phyloP scores from a whole-genome alignment of 495 filamentous ascomycete species.

The Thozetella sp. region DNA sequence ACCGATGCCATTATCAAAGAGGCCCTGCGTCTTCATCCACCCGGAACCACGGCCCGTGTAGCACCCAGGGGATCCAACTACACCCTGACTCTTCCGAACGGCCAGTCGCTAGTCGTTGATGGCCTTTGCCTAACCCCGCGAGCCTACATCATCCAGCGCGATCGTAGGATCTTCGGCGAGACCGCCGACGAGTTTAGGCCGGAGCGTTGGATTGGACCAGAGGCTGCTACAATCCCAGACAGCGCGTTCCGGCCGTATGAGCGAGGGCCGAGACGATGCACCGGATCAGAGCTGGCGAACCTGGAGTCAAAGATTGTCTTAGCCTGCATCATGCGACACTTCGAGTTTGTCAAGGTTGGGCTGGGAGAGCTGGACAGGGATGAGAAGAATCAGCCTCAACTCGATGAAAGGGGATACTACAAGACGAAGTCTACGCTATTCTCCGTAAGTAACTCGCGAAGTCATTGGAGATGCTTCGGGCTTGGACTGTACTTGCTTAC shows the following conservation, averaged over 20 bases:
- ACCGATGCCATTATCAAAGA: constrained; percentile 46
- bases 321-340: constrained; percentile 24
- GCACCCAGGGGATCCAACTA: constrained; percentile 21
- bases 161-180: constrained; percentile 52
- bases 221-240: constrained; percentile 10
- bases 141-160: constrained; percentile 49
- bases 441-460: constrained; percentile 27
- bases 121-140: constrained; percentile 50
- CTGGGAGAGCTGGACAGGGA: constrained; percentile 28
- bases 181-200: constrained; percentile 55
- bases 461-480: too few relatives aligned
- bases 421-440: constrained; percentile 34
- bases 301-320: constrained; percentile 20
- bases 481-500: background rate
- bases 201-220: constrained; percentile 56
- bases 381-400: constrained; percentile 23
- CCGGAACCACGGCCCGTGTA: constrained; percentile 29
- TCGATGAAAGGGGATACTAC: constrained; percentile 31
- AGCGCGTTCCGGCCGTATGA: constrained; percentile 48
- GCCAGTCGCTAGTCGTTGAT: constrained; percentile 54
- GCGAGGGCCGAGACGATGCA: constrained; percentile 47
- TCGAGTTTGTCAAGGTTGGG: constrained; percentile 36
- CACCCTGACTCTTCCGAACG: constrained; percentile 40
- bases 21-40: constrained; percentile 38
- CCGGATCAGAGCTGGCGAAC: constrained; percentile 49